These are phyloP conservation scores for Trypanosoma vivax DNA, from an alignment of 208 protist genomes.

Conservation along the genomic window DNA sequence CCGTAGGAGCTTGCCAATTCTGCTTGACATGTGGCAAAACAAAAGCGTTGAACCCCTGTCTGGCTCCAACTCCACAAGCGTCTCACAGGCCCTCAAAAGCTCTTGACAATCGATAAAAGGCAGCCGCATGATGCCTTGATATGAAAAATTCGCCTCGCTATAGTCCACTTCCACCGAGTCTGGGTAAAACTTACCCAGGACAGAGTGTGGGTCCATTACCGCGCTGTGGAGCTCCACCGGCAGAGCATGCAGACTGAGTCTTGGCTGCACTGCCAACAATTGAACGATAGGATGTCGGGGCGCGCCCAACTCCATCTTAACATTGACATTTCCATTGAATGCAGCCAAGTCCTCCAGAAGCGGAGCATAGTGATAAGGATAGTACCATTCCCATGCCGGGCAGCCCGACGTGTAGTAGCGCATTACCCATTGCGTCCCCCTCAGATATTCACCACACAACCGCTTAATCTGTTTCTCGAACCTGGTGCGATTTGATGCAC, in stretches of 20 bases:
- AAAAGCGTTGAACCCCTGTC: slow-evolving; percentile 71
- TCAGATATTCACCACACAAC: slow-evolving; percentile 90
- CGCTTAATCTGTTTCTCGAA: slow-evolving; percentile 60
- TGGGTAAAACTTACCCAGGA: slow-evolving; percentile 97
- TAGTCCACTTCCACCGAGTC: slow-evolving; percentile 94
- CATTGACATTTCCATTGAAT: slow-evolving; percentile 49
- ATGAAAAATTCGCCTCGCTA: slow-evolving; percentile 93
- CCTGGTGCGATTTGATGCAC: slow-evolving; percentile 17
- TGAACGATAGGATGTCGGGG: slow-evolving; percentile 97
- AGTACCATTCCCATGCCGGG: slow-evolving; percentile 98
- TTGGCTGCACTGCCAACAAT: slow-evolving; percentile 95
- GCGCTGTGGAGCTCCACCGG: slow-evolving; percentile 86
- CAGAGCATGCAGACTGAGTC: slow-evolving; percentile 80
- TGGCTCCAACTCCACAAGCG: slow-evolving; percentile 65
- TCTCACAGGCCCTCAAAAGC: slow-evolving; percentile 44
- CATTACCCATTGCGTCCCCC: slow-evolving; percentile 98
- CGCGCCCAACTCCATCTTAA: slow-evolving; percentile 55
- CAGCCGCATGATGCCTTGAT: slow-evolving; percentile 85
- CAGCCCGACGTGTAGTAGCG: slow-evolving; percentile 98
- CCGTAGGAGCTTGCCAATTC: slow-evolving; percentile 8
- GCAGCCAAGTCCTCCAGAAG: slow-evolving; percentile 87
- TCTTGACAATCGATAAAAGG: slow-evolving; percentile 78
- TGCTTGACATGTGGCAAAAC: slow-evolving; percentile 58
- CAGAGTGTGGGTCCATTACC: slow-evolving; percentile 87
- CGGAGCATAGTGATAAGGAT: slow-evolving; percentile 99